Conservation (phyloP, 441 rosid species). For the Raphanus hybrid region DNA sequence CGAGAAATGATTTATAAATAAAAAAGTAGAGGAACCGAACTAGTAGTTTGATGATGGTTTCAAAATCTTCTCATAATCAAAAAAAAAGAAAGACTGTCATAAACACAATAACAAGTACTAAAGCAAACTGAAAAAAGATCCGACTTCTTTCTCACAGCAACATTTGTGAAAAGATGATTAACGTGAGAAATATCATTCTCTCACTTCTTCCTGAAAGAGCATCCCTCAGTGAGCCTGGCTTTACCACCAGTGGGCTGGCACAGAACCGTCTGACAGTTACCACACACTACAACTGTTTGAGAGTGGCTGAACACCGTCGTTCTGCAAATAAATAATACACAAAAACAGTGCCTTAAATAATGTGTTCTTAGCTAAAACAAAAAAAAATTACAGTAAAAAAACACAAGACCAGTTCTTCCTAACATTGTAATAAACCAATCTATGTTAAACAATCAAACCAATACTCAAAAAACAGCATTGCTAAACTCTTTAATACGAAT, state of each 20-base stretch:
- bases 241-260: conserved; percentile 70
- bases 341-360: too few relatives aligned
- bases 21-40: neutral
- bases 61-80: conserved; percentile 11
- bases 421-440: neutral
- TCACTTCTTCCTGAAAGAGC: conserved; percentile 60
- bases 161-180: neutral
- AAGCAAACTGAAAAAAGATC: neutral
- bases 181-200: neutral
- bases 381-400: neutral
- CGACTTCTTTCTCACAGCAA: neutral
- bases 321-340: conserved; percentile 35
- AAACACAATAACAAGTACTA: neutral
- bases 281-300: conserved; percentile 61
- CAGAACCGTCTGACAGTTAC: conserved; percentile 61
- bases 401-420: neutral
- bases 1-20: neutral
- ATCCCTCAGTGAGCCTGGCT: conserved; percentile 59
- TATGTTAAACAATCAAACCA: neutral
- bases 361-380: neutral
- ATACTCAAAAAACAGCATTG: neutral
- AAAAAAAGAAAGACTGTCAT: neutral
- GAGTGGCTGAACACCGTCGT: conserved; percentile 69
- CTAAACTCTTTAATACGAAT: neutral
- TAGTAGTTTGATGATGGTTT: neutral